Conservation (phyloP, 2,329 filamentous ascomycete species). For the Xylariaceae sp. region DNA sequence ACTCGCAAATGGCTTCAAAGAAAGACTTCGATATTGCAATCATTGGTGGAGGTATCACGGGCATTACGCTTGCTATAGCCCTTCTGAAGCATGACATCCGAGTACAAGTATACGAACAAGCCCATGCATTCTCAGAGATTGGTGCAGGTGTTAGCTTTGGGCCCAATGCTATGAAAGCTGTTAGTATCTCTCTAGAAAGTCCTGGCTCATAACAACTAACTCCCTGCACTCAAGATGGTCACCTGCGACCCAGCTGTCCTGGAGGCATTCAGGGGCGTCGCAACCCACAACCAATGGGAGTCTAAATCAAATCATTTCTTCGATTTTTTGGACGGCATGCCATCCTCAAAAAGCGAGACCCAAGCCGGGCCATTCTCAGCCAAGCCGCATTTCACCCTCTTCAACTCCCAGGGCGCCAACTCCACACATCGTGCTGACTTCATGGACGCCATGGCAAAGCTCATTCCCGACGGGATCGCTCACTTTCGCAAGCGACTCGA, state of each 20-base stretch:
- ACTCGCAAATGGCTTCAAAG: too few species aligned
- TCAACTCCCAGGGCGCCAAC: constrained; percentile 1
- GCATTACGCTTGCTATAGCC: constrained; percentile 28
- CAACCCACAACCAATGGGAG: constrained; percentile 21
- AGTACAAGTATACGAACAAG: constrained; percentile 29
- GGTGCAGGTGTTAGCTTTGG: constrained; percentile 30
- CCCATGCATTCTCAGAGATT: constrained; percentile 24
- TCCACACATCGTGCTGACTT: constrained; percentile 30
- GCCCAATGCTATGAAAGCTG: constrained; percentile 27
- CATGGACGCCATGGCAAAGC: constrained; percentile 33
- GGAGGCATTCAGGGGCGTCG: constrained; percentile 20
- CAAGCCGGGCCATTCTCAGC: too few species aligned
- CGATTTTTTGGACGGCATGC: constrained; percentile 5
- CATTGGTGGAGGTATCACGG: constrained; percentile 37
- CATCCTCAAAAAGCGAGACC: background rate
- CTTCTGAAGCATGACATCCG: constrained; percentile 22
- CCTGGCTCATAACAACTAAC: background rate
- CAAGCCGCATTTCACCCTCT: constrained; percentile 3
- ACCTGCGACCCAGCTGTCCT: constrained; percentile 20
- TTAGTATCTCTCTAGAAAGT: background rate
- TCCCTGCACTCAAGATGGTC: constrained; percentile 17
- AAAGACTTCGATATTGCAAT: constrained; percentile 27
- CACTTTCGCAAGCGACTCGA: constrained; percentile 30
- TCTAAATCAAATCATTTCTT: constrained; percentile 18
- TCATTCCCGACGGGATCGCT: constrained; percentile 29